Percentiles rank a stretch among this genome's conserved stretches.
Evolutionary conservation across 495 filamentous ascomycete genomes (phyloP).

Genomic region (Chaetomium cochliodes): DNA sequence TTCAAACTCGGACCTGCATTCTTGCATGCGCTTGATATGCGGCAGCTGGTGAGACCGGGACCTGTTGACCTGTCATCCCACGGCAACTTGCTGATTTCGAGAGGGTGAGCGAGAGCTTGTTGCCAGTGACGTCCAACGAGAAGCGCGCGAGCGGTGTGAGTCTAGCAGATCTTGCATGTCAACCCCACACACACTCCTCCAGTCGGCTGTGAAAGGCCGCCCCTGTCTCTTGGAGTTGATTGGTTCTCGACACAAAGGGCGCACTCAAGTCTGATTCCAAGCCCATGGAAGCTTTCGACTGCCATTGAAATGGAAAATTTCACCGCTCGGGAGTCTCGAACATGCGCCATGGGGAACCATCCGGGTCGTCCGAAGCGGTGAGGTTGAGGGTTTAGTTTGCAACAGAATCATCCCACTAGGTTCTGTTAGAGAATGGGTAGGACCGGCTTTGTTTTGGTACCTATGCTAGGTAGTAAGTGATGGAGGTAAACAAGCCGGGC

Average conservation of each 20-base stretch:
- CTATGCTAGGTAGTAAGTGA: too few species aligned
- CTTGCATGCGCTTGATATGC: neutral
- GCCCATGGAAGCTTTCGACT: conserved; percentile 18
- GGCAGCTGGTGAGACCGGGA: neutral
- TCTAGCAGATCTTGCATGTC: conserved; percentile 19
- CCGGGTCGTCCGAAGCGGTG: conserved; percentile 20
- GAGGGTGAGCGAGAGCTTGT: neutral
- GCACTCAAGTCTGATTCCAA: conserved; percentile 18
- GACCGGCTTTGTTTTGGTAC: neutral
- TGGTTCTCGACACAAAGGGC: conserved; percentile 24
- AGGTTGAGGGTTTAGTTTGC: neutral
- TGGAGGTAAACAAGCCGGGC: neutral
- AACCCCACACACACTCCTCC: conserved; percentile 7
- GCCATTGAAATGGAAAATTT: conserved; percentile 14
- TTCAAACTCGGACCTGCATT: conserved; percentile 22
- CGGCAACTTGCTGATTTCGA: neutral
- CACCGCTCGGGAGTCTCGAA: conserved; percentile 13
- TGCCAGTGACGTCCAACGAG: neutral
- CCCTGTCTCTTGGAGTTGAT: conserved; percentile 20
- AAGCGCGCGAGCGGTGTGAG: conserved; percentile 13
- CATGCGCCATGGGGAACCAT: neutral
- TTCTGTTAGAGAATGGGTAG: neutral
- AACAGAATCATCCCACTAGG: neutral
- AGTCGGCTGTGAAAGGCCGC: neutral
- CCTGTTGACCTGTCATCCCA: neutral